phyloP scores from a whole-genome alignment of 2,329 filamentous ascomycete species.

The Claviceps pusilla region DNA sequence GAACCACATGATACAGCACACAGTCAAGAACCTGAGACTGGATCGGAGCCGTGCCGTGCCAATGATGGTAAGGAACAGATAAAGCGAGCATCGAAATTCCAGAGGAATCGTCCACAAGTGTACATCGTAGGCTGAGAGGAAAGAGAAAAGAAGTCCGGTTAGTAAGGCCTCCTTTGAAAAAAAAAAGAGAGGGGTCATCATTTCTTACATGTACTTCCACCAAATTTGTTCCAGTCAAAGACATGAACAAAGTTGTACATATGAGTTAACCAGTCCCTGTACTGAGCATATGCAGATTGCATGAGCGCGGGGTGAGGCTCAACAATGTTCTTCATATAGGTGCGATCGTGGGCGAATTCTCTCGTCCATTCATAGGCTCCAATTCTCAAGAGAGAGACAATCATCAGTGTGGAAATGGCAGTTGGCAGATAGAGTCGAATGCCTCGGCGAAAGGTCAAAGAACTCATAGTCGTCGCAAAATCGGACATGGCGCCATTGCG shows the following conservation, averaged over 20 bases:
- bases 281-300: slow-evolving; percentile 23
- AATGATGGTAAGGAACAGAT: slow-evolving; percentile 38
- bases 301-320: slow-evolving; percentile 31
- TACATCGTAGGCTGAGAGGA: slow-evolving; percentile 30
- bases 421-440: slow-evolving; percentile 38
- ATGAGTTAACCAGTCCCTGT: slow-evolving; percentile 30
- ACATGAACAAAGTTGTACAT: slow-evolving; percentile 37
- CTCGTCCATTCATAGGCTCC: slow-evolving; percentile 35
- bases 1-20: slow-evolving; percentile 28
- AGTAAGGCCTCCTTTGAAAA: slow-evolving; percentile 5
- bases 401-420: slow-evolving; percentile 33
- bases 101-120: slow-evolving; percentile 50
- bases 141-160: slow-evolving; percentile 3
- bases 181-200: not conserved
- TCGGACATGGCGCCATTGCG: slow-evolving; percentile 23
- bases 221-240: slow-evolving; percentile 34
- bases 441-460: slow-evolving; percentile 35
- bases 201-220: slow-evolving; percentile 28
- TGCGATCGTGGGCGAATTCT: slow-evolving; percentile 27
- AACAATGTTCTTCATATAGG: slow-evolving; percentile 31
- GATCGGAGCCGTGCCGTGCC: slow-evolving; percentile 32
- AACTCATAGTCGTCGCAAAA: slow-evolving; percentile 31
- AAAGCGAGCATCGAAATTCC: slow-evolving; percentile 43
- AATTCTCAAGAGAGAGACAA: slow-evolving; percentile 27
- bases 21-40: slow-evolving; percentile 25